Base-by-base conservation (phyloP, 2,329 filamentous ascomycete species). In the Fusarium cicatricum region DNA sequence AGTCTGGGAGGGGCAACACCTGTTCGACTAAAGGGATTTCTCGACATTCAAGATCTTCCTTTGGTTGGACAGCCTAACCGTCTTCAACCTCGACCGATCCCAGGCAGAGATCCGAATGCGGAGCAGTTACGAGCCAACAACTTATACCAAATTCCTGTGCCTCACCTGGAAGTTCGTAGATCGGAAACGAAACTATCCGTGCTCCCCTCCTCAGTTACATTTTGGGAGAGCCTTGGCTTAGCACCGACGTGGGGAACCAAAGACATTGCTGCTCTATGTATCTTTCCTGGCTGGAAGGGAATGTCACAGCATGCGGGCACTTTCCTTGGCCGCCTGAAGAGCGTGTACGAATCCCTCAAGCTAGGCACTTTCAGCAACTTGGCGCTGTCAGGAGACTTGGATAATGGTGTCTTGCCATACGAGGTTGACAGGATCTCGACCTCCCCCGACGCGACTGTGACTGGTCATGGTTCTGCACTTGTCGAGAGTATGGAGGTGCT, bases 191-290 rank as follows among this genome's bases (percentile, higher is more conserved):
- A 83, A 41, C 82, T 92, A 51, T 91, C 92, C 11, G 79, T 96
- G 33, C 78, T 94, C 17, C 90, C 91, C 2, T 85, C 90, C 1
- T 89, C 90, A 0, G 77, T 94, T 16, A 77, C 82, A 1, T 96
- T 95, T 68, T 96, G 91, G 92, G 91, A 95, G 69, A 87, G 88
- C 40, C 77, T 96, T 15, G 90, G 90, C 0, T 80, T 96, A 2
- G 85, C 85, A 2, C 91, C 91, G 4, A 85, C 85, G 9, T 85
- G 85, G 54, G 89, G 90, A 0, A 69, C 79, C 8, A 96, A 96
- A 71, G 85, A 94, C 57, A 77, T 95, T 26, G 81, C 83, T 31
- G 83, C 87, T 0, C 83, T 91, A 41, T 91, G 89, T 68, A 78
- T 95, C 2, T 90, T 88, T 60, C 90, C 91, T 0, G 78, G 82